Percentiles rank a stretch among this genome's conserved stretches.
Evolutionary conservation across 495 filamentous ascomycete genomes (phyloP).

Genomic region (Hypoxylon rickii): DNA sequence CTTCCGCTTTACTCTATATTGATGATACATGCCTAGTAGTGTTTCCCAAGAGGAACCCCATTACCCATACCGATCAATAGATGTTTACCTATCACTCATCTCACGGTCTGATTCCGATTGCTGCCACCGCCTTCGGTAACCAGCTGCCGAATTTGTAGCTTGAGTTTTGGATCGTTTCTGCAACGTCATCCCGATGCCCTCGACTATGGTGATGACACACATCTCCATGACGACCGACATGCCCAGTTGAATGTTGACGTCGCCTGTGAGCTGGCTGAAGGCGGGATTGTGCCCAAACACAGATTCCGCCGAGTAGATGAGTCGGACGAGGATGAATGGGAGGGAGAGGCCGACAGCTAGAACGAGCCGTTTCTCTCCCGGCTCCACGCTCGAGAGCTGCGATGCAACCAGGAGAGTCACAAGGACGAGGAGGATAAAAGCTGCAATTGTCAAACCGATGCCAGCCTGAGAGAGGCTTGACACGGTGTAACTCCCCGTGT

Average conservation of each 20-base stretch:
- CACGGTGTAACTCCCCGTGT: slow-evolving; percentile 24
- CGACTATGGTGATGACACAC: slow-evolving; percentile 39
- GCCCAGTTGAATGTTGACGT: slow-evolving; percentile 36
- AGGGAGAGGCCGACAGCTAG: slow-evolving; percentile 37
- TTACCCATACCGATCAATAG: not conserved
- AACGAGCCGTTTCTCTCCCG: slow-evolving; percentile 43
- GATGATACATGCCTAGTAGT: too few relatives aligned
- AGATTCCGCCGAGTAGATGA: slow-evolving; percentile 39
- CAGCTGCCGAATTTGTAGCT: not conserved
- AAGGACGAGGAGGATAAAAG: slow-evolving; percentile 34
- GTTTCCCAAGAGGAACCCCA: too few relatives aligned
- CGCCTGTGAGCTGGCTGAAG: slow-evolving; percentile 38
- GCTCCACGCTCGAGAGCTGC: slow-evolving; percentile 30
- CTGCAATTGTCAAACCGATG: slow-evolving; percentile 36
- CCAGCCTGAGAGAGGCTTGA: slow-evolving; percentile 36
- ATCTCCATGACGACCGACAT: slow-evolving; percentile 47
- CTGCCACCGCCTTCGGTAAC: slow-evolving; percentile 1
- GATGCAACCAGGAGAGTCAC: slow-evolving; percentile 24
- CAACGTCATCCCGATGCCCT: slow-evolving; percentile 41
- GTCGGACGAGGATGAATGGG: slow-evolving; percentile 46
- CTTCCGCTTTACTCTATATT: too few relatives aligned
- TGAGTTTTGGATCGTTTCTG: slow-evolving; percentile 1
- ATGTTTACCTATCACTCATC: slow-evolving; percentile 7
- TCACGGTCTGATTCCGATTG: slow-evolving; percentile 6
- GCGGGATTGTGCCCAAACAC: slow-evolving; percentile 30